Evolutionary conservation across 2,329 filamentous ascomycete genomes (phyloP), one percentile per base, ranked within the genome.

Genomic region (Cytospora mali): DNA sequence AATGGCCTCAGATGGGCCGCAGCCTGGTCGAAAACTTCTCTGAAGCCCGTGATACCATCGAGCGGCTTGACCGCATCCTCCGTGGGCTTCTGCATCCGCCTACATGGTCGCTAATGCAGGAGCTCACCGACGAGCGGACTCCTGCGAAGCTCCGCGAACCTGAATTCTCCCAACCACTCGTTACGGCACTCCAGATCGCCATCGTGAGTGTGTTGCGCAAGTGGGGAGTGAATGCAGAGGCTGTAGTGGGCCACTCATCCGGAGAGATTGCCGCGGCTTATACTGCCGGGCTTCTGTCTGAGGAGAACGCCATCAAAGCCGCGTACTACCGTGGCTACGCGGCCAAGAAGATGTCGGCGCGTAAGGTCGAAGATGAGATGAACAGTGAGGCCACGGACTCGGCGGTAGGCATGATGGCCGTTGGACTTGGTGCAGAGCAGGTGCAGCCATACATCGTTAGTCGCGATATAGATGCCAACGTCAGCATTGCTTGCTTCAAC

Each of bases 261-360:
- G 76, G 75, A 4, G 75, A 78, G 48, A 76, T 77, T 42, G 75
- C 75, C 0, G 75, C 75, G 1, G 75, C 74, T 21, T 76, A 72
- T 52, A 69, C 74, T 0, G 62, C 67, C 7, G 71, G 72, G 1
- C 68, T 68, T 0, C 55, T 75, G 25, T 57, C 65, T 0, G 49
- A 69, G 6, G 31, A 66, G 5, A 67, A 71, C 2, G 75, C 75
- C 1, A 73, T 71, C 62, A 73, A 69, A 27, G 64, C 73, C 1
- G 70, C 76, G 1, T 77, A 73, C 56, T 69, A 67, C 51, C 70
- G 76, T 7, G 75, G 75, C 0, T 46, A 14, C 2, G 28, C 51
- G 4, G 14, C n/a, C 4, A 42, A 42, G 11, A 11, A 2, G 35
- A 42, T n/a, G 16, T 42, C 16, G 7, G 4, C 35, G 31, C 31